These are phyloP conservation scores for Lepidium aucheri DNA, from an alignment of 345 rosid species.

Conservation along the genomic window DNA sequence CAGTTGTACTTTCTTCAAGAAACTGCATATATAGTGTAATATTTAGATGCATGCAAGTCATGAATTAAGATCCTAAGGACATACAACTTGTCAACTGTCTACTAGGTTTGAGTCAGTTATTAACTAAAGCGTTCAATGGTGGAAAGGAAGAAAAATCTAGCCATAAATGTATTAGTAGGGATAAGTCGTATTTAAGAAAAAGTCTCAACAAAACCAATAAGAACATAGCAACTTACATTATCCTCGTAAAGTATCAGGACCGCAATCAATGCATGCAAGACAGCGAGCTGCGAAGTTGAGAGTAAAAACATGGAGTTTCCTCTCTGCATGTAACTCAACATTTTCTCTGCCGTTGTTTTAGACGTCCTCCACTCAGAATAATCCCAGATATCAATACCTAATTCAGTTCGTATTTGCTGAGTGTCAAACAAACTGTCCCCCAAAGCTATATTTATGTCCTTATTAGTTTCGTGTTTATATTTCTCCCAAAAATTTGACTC, in stretches of 20 bases:
- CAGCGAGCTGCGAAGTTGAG: conserved; percentile 54
- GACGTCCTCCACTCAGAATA: conserved; percentile 69
- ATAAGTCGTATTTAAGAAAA: neutral
- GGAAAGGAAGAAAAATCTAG: neutral
- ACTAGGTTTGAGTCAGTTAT: neutral
- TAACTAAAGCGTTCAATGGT: neutral
- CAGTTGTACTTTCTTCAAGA: conserved; percentile 28
- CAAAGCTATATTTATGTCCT: conserved; percentile 19
- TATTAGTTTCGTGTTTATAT: conserved; percentile 32
- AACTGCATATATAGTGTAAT: conserved; percentile 35
- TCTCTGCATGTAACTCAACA: conserved; percentile 59
- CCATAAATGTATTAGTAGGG: neutral
- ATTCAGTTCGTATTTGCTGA: conserved; percentile 36
- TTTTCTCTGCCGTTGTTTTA: conserved; percentile 47
- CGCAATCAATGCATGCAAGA: conserved; percentile 52
- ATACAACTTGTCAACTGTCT: neutral
- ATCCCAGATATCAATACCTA: conserved; percentile 68
- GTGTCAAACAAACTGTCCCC: conserved; percentile 47
- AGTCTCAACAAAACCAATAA: conserved; percentile 2
- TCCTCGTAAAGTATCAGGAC: conserved; percentile 49
- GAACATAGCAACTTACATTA: conserved; percentile 47
- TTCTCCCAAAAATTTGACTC: conserved; percentile 48
- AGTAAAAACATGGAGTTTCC: conserved; percentile 60
- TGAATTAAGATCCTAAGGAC: neutral
- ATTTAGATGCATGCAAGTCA: conserved; percentile 2